A percentile compares a stretch with the other conserved stretches of the same genome.
Conservation (phyloP, 345 rosid species). For the Lumnitzera racemosa region DNA sequence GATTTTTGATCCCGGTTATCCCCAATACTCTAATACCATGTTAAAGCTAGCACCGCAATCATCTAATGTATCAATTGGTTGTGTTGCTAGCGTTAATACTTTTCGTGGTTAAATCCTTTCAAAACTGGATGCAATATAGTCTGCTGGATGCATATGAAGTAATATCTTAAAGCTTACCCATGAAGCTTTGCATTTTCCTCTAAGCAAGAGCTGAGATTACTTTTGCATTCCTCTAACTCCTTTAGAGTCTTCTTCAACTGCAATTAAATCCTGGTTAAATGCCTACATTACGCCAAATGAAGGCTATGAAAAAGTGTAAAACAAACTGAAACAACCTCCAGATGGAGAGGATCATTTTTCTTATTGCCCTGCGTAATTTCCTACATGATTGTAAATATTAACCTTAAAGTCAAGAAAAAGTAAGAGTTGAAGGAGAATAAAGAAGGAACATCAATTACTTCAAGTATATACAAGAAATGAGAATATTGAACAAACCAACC, state of each 20-base stretch:
- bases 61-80: too few species aligned
- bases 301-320: constrained; percentile 5
- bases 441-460: not conserved
- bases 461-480: constrained; percentile 12
- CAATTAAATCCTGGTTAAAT: constrained; percentile 15
- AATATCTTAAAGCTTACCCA: constrained; percentile 25
- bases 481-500: constrained; percentile 30
- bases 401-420: constrained; percentile 5
- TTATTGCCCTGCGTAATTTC: constrained; percentile 32
- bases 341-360: constrained; percentile 44
- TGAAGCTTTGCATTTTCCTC: constrained; percentile 73
- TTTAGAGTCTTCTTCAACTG: constrained; percentile 51
- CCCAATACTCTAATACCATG: too few species aligned
- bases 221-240: constrained; percentile 69
- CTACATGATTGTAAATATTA: constrained; percentile 23
- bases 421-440: constrained; percentile 4
- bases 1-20: too few species aligned
- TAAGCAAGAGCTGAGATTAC: constrained; percentile 58
- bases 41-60: too few species aligned
- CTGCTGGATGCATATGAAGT: too few species aligned
- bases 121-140: too few species aligned
- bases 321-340: constrained; percentile 42
- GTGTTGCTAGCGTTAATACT: too few species aligned
- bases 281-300: not conserved
- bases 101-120: too few species aligned